Evolutionary conservation across 257 asterid species (phyloP).

Genomic region (Nicotiana tabacum): DNA sequence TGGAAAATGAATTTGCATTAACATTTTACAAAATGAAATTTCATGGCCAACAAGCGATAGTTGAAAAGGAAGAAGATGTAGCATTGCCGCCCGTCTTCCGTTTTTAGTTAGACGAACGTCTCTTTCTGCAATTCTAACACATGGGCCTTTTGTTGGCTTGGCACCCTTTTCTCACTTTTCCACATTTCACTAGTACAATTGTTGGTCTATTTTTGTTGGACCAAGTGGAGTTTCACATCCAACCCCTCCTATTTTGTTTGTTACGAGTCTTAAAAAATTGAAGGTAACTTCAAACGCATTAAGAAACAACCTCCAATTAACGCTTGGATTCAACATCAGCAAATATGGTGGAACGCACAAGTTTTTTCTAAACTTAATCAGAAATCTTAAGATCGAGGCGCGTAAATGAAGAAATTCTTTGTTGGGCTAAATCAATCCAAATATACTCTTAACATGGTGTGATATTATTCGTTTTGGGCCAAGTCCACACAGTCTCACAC

Average conservation of each 20-base stretch:
- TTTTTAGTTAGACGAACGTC: conserved; percentile 3
- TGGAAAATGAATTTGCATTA: background rate
- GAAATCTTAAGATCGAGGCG: too few species aligned
- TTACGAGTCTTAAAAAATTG: too few species aligned
- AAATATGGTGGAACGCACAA: too few species aligned
- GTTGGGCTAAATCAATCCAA: too few species aligned
- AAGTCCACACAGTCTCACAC: too few species aligned
- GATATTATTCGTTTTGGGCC: too few species aligned
- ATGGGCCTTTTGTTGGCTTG: background rate
- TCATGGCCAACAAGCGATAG: conserved; percentile 3
- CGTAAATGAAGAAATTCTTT: too few species aligned
- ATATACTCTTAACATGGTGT: too few species aligned
- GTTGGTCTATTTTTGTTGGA: background rate
- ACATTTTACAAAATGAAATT: background rate
- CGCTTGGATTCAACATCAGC: too few species aligned
- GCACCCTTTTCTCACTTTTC: background rate
- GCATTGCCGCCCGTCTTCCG: background rate
- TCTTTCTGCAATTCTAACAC: background rate
- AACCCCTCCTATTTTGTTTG: background rate
- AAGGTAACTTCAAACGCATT: too few species aligned
- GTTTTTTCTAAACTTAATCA: too few species aligned
- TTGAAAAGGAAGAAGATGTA: background rate
- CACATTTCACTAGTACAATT: background rate
- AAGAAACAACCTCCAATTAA: too few species aligned
- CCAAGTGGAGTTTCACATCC: background rate